These are phyloP conservation scores for Setaria viridis DNA, from an alignment of 202 grass and related monocot genomes.

Conservation along the genomic window DNA sequence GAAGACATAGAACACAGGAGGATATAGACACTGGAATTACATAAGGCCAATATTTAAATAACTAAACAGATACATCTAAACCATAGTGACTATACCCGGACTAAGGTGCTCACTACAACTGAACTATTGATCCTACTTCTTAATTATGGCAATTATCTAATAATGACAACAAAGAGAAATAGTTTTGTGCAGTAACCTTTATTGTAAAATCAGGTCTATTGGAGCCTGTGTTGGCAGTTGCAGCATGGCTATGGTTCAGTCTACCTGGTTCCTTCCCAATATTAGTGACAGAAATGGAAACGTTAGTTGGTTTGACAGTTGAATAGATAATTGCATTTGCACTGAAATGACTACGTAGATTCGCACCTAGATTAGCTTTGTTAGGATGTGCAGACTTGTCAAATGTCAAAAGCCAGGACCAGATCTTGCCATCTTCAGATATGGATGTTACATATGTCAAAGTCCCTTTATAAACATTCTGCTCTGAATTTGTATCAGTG, in stretches of 20 bases:
- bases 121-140: slow-evolving; percentile 7
- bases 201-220: slow-evolving; percentile 63
- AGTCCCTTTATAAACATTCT: slow-evolving; percentile 47
- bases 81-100: neutral
- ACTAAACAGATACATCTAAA: slow-evolving; percentile 24
- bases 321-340: slow-evolving; percentile 43
- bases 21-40: slow-evolving; percentile 3
- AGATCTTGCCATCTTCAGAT: slow-evolving; percentile 97
- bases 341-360: slow-evolving; percentile 51
- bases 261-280: slow-evolving; percentile 71
- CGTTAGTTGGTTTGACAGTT: slow-evolving; percentile 56
- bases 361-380: slow-evolving; percentile 59
- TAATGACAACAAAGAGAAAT: slow-evolving; percentile 8
- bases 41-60: slow-evolving; percentile 26
- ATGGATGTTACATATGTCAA: slow-evolving; percentile 75
- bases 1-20: slow-evolving; percentile 5
- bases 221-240: slow-evolving; percentile 37
- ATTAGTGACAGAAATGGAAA: slow-evolving; percentile 62
- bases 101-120: slow-evolving; percentile 6
- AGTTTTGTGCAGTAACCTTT: slow-evolving; percentile 61
- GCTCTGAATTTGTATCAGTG: slow-evolving; percentile 43
- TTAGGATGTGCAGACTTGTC: slow-evolving; percentile 52
- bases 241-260: slow-evolving; percentile 56
- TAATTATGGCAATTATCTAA: slow-evolving; percentile 1
- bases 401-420: slow-evolving; percentile 90